phyloP scores from a whole-genome alignment of 805 yeast species.

The Spathaspora sp. region DNA sequence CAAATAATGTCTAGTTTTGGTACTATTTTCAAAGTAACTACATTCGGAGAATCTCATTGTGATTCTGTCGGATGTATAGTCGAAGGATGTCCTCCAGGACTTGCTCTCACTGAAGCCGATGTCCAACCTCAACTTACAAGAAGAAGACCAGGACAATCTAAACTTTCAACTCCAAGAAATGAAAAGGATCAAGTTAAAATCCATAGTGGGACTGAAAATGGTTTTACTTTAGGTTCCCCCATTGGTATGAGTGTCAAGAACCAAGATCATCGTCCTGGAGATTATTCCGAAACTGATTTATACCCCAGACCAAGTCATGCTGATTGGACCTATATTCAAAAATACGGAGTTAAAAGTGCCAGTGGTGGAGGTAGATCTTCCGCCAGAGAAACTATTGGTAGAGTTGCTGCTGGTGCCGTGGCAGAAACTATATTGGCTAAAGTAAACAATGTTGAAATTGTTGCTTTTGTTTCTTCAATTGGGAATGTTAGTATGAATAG shows the following conservation, averaged over 20 bases:
- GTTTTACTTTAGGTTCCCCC: constrained; percentile 90
- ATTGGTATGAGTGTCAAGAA: constrained; percentile 89
- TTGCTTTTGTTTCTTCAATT: constrained; percentile 93
- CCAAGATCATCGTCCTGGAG: constrained; percentile 96
- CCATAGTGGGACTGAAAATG: constrained; percentile 92
- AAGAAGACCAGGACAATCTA: constrained; percentile 97
- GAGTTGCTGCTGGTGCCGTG: constrained; percentile 98
- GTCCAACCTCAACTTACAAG: constrained; percentile 94
- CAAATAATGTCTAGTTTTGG: constrained; percentile 40
- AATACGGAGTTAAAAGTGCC: constrained; percentile 90
- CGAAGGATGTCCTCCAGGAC: constrained; percentile 97
- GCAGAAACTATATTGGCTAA: constrained; percentile 86
- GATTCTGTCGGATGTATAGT: constrained; percentile 97
- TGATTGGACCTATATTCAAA: constrained; percentile 85
- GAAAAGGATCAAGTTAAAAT: constrained; percentile 91
- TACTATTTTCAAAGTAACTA: constrained; percentile 62
- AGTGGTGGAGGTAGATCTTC: constrained; percentile 97
- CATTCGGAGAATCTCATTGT: constrained; percentile 98
- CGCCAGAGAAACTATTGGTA: constrained; percentile 97
- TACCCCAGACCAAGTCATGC: constrained; percentile 99
- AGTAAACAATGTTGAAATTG: constrained; percentile 84
- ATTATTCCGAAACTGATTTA: constrained; percentile 90
- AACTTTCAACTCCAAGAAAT: constrained; percentile 89
- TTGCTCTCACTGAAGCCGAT: constrained; percentile 78
- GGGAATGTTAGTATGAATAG: constrained; percentile 79